Percentiles rank a stretch among this genome's conserved stretches.
Conservation (phyloP, 2,329 filamentous ascomycete genomes). For the Fusarium tupiense region DNA sequence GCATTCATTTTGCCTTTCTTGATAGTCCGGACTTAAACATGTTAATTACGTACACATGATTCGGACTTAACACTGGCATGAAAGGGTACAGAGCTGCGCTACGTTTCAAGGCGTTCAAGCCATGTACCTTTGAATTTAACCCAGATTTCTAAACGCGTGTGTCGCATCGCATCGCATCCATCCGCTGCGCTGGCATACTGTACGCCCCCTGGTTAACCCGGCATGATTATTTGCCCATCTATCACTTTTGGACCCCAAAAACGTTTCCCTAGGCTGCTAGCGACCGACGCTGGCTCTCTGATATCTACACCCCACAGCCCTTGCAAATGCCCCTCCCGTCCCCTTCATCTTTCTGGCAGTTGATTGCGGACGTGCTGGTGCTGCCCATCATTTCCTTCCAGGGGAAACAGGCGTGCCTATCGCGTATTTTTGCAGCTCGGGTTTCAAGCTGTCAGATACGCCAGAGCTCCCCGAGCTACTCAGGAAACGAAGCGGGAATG, state of each 20-base stretch:
- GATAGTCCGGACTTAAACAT: constrained; percentile 5
- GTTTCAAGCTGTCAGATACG: constrained; percentile 12
- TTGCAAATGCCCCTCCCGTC: constrained; percentile 25
- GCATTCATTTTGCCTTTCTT: not conserved
- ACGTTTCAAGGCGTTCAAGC: constrained; percentile 14
- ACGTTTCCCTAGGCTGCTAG: not conserved
- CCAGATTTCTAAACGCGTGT: constrained; percentile 4
- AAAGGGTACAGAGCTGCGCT: not conserved
- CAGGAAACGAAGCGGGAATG: constrained; percentile 28
- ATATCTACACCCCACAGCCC: constrained; percentile 19
- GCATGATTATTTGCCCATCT: constrained; percentile 3
- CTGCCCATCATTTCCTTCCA: constrained; percentile 18
- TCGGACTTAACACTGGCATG: constrained; percentile 11
- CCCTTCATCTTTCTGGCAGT: constrained; percentile 31
- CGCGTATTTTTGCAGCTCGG: not conserved
- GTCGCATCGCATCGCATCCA: constrained; percentile 2
- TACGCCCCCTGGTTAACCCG: not conserved
- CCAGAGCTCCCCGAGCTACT: constrained; percentile 7
- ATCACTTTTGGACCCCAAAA: constrained; percentile 16
- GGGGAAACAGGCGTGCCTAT: constrained; percentile 11
- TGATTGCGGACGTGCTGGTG: constrained; percentile 11
- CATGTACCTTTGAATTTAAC: constrained; percentile 17
- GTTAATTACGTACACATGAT: not conserved
- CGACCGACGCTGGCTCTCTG: not conserved
- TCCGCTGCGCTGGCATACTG: not conserved